Percentiles rank a stretch among this genome's conserved stretches.
These are phyloP conservation scores for Saraca asoca DNA, from an alignment of 331 rosid species.

Conservation along the genomic window DNA sequence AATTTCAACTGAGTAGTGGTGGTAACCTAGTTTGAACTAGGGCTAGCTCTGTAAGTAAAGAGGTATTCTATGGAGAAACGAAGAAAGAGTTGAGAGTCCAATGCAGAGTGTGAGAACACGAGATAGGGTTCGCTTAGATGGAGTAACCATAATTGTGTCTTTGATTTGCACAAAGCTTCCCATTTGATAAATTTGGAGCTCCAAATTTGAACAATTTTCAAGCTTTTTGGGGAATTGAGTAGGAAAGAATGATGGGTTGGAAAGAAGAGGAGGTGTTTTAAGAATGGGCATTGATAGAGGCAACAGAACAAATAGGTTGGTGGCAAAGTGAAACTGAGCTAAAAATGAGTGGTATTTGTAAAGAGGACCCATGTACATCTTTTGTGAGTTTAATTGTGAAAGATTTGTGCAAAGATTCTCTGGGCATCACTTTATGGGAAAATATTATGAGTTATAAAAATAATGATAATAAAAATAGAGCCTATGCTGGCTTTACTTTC, in stretches of 20 bases:
- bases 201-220: too few relatives aligned
- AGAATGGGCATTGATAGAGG: background rate
- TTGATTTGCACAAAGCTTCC: conserved; percentile 54
- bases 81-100: conserved; percentile 88
- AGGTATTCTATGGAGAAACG: conserved; percentile 89
- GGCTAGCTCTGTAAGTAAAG: conserved; percentile 46
- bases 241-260: background rate
- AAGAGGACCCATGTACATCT: conserved; percentile 37
- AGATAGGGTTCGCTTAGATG: conserved; percentile 65
- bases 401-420: conserved; percentile 86
- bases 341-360: conserved; percentile 27
- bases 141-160: conserved; percentile 57
- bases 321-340: background rate
- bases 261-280: background rate
- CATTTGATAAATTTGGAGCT: conserved; percentile 35
- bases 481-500: conserved; percentile 49
- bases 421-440: conserved; percentile 60
- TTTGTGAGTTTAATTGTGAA: conserved; percentile 52
- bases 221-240: background rate
- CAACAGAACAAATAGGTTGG: background rate
- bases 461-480: conserved; percentile 47
- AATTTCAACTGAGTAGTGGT: conserved; percentile 47
- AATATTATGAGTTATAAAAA: conserved; percentile 44
- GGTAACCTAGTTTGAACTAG: conserved; percentile 35
- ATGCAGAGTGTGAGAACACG: conserved; percentile 59